Percentiles rank a stretch among this genome's conserved stretches.
phyloP scores from a whole-genome alignment of 1,139 yeast species.

The Zygotorulaspora mrakii region DNA sequence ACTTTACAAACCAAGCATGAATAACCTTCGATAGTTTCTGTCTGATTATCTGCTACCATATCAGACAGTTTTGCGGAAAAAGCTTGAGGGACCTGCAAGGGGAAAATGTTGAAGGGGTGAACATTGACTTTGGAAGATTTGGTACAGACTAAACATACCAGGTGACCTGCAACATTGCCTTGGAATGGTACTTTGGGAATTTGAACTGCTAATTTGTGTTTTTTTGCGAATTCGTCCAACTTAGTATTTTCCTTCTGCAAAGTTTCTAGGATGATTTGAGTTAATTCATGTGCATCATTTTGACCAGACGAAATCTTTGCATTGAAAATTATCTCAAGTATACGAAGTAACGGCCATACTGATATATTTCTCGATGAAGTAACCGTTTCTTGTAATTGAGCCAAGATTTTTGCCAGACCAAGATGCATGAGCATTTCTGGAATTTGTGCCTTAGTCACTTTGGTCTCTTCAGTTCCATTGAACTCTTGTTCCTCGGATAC shows the following conservation, averaged over 20 bases:
- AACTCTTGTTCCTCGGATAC: conserved; percentile 10
- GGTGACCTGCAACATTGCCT: conserved; percentile 62
- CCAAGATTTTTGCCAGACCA: conserved; percentile 53
- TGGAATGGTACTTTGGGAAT: conserved; percentile 69
- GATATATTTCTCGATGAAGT: conserved; percentile 52
- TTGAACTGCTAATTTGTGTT: conserved; percentile 20
- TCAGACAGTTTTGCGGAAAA: conserved; percentile 47
- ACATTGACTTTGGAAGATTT: conserved; percentile 57
- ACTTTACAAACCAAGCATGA: conserved; percentile 72
- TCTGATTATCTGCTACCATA: conserved; percentile 54
- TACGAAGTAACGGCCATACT: conserved; percentile 74
- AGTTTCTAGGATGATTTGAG: conserved; percentile 76
- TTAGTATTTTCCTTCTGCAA: conserved; percentile 61
- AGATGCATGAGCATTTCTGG: conserved; percentile 49
- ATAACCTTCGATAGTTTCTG: conserved; percentile 75
- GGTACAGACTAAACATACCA: conserved; percentile 66
- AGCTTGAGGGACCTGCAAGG: conserved; percentile 70
- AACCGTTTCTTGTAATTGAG: conserved; percentile 62
- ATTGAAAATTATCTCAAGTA: conserved; percentile 70
- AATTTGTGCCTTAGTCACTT: conserved; percentile 14
- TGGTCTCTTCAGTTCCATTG: conserved; percentile 9
- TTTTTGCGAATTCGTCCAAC: conserved; percentile 40
- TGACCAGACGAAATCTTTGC: conserved; percentile 77
- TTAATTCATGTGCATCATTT: conserved; percentile 92
- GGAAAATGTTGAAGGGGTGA: conserved; percentile 65